These are phyloP conservation scores for Colletotrichum horii DNA, from an alignment of 2,329 filamentous ascomycete genomes.

Conservation along the genomic window DNA sequence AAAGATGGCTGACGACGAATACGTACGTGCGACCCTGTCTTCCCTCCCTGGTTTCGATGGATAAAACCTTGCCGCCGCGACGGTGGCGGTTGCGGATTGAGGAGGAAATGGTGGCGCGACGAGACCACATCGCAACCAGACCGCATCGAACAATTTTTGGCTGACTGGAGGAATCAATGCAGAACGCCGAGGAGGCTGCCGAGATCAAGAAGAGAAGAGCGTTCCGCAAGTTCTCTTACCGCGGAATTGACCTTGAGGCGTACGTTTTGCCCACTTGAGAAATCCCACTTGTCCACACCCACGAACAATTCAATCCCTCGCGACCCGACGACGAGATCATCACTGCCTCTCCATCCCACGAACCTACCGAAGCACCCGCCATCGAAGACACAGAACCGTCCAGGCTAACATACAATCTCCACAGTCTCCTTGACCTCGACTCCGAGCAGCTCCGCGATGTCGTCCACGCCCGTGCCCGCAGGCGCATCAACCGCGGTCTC, in stretches of 20 bases:
- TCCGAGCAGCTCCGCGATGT: constrained; percentile 99
- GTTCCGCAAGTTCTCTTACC: constrained; percentile 99
- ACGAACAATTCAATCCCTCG: not conserved
- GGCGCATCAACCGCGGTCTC: constrained; percentile 99
- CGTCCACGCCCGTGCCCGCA: constrained; percentile 97
- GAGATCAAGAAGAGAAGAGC: constrained; percentile 99
- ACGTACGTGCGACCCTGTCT: constrained; percentile 66
- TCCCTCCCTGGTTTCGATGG: constrained; percentile 11
- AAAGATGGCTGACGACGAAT: constrained; percentile 86
- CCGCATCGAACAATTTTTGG: constrained; percentile 32
- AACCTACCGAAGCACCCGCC: not conserved
- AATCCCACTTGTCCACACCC: constrained; percentile 29
- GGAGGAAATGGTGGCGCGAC: not conserved
- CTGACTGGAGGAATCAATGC: constrained; percentile 25
- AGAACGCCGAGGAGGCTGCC: constrained; percentile 98
- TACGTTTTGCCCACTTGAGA: constrained; percentile 60
- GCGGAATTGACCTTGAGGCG: constrained; percentile 99
- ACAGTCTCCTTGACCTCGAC: constrained; percentile 95
- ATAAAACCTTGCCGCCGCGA: not conserved
- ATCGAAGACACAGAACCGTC: constrained; percentile 11
- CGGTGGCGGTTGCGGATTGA: constrained; percentile 2
- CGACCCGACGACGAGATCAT: not conserved
- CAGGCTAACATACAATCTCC: constrained; percentile 12
- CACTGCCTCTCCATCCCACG: not conserved
- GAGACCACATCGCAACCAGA: not conserved